Conservation (phyloP, 2,329 filamentous ascomycete species). For the Xylogone sp. region DNA sequence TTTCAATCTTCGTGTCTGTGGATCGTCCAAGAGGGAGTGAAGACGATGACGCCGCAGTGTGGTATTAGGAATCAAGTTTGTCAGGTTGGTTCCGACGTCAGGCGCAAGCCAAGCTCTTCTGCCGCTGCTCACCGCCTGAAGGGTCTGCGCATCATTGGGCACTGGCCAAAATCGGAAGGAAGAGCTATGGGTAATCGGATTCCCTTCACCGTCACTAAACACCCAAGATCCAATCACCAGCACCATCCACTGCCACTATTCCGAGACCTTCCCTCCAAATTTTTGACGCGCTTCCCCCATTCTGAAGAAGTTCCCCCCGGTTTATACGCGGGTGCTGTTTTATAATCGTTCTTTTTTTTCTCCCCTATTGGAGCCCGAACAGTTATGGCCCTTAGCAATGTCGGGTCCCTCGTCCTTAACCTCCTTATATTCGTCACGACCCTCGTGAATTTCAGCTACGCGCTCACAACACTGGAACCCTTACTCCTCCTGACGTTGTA, state of each 20-base stretch:
- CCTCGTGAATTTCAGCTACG: slow-evolving; percentile 49
- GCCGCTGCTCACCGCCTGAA: background rate
- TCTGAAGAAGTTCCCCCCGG: background rate
- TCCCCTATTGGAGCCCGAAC: too few relatives aligned
- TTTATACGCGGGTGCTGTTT: too few relatives aligned
- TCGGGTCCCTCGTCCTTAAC: slow-evolving; percentile 48
- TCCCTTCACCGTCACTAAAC: too few relatives aligned
- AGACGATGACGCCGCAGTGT: too few relatives aligned
- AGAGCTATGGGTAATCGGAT: too few relatives aligned
- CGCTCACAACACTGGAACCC: slow-evolving; percentile 45
- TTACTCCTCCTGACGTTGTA: slow-evolving; percentile 43
- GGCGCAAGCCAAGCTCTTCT: background rate
- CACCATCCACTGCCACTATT: background rate
- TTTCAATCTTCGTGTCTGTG: too few relatives aligned
- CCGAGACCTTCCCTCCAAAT: background rate
- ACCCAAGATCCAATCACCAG: too few relatives aligned
- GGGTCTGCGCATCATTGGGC: background rate
- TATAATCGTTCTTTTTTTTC: too few relatives aligned
- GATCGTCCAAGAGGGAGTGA: too few relatives aligned
- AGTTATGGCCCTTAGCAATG: slow-evolving; percentile 46
- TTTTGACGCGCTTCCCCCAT: background rate
- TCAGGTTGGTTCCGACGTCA: background rate
- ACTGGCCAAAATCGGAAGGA: too few relatives aligned
- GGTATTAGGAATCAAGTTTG: background rate
- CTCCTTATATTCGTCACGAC: slow-evolving; percentile 51